These are phyloP conservation scores for Euphorbia peplus DNA, from an alignment of 345 rosid species.

Conservation along the genomic window DNA sequence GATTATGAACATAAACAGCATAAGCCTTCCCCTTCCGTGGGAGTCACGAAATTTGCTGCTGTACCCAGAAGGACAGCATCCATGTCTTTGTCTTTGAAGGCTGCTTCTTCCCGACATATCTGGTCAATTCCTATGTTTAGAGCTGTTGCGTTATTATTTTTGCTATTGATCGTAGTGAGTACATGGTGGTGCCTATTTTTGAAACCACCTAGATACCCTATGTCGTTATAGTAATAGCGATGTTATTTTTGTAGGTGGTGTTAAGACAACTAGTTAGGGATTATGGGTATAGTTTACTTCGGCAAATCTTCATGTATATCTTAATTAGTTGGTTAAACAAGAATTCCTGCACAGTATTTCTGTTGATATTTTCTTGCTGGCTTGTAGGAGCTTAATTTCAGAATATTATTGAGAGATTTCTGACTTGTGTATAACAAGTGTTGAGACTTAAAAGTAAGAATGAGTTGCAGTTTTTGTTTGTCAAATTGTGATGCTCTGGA, in stretches of 20 bases:
- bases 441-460: too few species aligned
- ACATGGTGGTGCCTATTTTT: constrained; percentile 13
- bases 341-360: background rate
- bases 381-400: background rate
- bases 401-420: background rate
- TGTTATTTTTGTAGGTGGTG: background rate
- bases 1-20: constrained; percentile 4
- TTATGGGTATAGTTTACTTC: constrained; percentile 1
- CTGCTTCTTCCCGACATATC: constrained; percentile 15
- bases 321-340: background rate
- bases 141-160: constrained; percentile 34
- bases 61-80: constrained; percentile 9
- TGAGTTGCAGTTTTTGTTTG: too few species aligned
- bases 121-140: constrained; percentile 30
- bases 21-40: constrained; percentile 13
- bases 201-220: background rate
- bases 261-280: background rate
- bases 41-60: constrained; percentile 15
- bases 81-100: constrained; percentile 18
- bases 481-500: too few species aligned
- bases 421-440: background rate
- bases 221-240: background rate
- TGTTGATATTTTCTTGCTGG: background rate
- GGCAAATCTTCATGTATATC: constrained; percentile 2
- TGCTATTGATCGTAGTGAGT: constrained; percentile 41